Evolutionary conservation across 208 protist genomes (phyloP).

Genomic region (Balamuthia mandrillaris): DNA sequence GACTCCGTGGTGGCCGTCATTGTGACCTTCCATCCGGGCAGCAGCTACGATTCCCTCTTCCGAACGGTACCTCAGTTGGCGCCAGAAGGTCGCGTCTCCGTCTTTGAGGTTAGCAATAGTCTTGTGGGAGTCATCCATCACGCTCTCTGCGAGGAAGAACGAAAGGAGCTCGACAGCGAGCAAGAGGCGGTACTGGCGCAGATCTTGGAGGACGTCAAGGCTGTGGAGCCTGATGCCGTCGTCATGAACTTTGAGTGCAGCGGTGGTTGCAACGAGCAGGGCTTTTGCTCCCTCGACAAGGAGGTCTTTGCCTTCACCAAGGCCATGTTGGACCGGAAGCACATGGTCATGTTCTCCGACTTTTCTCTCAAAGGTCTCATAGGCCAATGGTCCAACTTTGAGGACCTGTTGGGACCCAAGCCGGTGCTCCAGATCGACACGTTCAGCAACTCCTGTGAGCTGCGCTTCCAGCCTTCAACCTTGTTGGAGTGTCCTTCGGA

Average conservation of each 20-base stretch:
- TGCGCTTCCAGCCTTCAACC: background rate
- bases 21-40: background rate
- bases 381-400: background rate
- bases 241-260: slow-evolving; percentile 17
- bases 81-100: background rate
- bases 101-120: background rate
- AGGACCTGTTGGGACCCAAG: background rate
- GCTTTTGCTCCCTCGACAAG: background rate
- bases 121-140: background rate
- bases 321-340: background rate
- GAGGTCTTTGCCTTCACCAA: background rate
- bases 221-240: background rate
- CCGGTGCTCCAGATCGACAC: background rate
- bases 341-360: slow-evolving; percentile 17
- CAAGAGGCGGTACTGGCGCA: background rate
- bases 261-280: background rate
- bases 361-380: slow-evolving; percentile 21
- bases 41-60: slow-evolving; percentile 7
- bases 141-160: background rate
- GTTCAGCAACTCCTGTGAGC: background rate
- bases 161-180: background rate
- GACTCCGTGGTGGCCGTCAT: background rate
- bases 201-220: background rate
- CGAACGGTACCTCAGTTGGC: background rate
- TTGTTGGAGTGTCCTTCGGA: background rate